A percentile compares a stretch with the other conserved stretches of the same genome.
Evolutionary conservation across 495 filamentous ascomycete species (phyloP).

Genomic region (Penicillium argentinense): DNA sequence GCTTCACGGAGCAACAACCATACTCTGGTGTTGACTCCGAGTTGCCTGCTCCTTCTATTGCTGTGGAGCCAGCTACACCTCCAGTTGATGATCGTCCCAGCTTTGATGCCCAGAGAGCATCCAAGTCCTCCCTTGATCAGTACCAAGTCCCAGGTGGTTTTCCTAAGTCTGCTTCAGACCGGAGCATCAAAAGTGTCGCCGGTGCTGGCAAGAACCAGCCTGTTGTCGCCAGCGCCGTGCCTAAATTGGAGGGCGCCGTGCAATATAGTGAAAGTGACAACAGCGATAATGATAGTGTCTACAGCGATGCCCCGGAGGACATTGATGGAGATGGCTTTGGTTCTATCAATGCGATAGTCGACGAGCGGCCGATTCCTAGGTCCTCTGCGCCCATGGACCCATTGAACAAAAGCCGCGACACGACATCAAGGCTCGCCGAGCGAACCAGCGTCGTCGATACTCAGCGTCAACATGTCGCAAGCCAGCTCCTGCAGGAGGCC

Average conservation of each 20-base stretch:
- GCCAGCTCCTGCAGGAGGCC: slow-evolving; percentile 20
- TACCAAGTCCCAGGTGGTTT: slow-evolving; percentile 40
- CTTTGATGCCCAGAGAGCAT: slow-evolving; percentile 9
- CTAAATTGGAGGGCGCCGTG: slow-evolving; percentile 26
- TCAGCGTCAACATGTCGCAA: slow-evolving; percentile 12
- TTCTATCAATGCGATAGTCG: slow-evolving; percentile 81
- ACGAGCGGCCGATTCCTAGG: slow-evolving; percentile 44
- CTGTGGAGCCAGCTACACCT: slow-evolving; percentile 31
- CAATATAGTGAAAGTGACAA: neutral
- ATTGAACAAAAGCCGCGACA: slow-evolving; percentile 19
- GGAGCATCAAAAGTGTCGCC: slow-evolving; percentile 9
- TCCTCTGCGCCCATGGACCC: slow-evolving; percentile 12
- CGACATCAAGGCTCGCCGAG: slow-evolving; percentile 17
- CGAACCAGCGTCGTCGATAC: slow-evolving; percentile 12
- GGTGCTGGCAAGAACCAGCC: slow-evolving; percentile 8
- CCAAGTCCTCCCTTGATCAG: slow-evolving; percentile 39
- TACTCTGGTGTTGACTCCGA: slow-evolving; percentile 7
- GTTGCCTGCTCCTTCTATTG: slow-evolving; percentile 44
- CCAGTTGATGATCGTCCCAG: slow-evolving; percentile 11
- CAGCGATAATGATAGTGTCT: slow-evolving; percentile 63
- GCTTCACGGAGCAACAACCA: slow-evolving; percentile 4
- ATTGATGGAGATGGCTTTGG: slow-evolving; percentile 74
- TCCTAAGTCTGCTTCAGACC: slow-evolving; percentile 30
- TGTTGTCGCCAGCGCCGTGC: slow-evolving; percentile 11
- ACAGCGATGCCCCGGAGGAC: slow-evolving; percentile 87